phyloP scores from a whole-genome alignment of 331 rosid genomes.

The Malus hybrid region DNA sequence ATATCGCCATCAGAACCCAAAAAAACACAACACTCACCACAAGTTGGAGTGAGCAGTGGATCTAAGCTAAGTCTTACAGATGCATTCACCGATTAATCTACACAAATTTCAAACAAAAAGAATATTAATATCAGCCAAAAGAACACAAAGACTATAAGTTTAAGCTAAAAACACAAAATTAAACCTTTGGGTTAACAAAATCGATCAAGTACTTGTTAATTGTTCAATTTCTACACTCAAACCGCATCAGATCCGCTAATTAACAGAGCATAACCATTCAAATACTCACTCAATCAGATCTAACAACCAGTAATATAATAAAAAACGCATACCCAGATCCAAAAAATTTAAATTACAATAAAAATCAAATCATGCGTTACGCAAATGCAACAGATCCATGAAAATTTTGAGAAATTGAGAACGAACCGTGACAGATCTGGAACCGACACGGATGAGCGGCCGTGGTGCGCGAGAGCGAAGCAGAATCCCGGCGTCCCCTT shows the following conservation, averaged over 20 bases:
- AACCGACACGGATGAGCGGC: neutral
- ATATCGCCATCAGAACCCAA: slow-evolving; percentile 43
- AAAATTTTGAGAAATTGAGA: neutral
- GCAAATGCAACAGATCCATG: neutral
- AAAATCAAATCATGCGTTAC: neutral
- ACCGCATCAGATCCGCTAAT: slow-evolving; percentile 7
- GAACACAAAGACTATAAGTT: neutral
- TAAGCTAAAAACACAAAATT: neutral
- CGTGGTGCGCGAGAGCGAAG: neutral
- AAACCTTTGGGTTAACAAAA: neutral
- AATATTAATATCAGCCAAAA: slow-evolving; percentile 12
- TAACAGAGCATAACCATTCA: neutral
- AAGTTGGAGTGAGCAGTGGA: slow-evolving; percentile 7
- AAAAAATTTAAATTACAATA: neutral
- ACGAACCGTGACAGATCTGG: slow-evolving; percentile 13
- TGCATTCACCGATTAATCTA: slow-evolving; percentile 34
- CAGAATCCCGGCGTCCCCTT: neutral
- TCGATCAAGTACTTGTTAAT: neutral
- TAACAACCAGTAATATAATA: neutral
- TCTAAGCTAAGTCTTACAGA: slow-evolving; percentile 21
- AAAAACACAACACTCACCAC: neutral
- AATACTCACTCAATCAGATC: neutral
- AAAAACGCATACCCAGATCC: neutral
- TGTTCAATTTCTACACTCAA: neutral
- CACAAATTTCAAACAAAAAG: slow-evolving; percentile 6